Evolutionary conservation across 345 rosid species (phyloP).

Genomic region (Eucalyptus albens): DNA sequence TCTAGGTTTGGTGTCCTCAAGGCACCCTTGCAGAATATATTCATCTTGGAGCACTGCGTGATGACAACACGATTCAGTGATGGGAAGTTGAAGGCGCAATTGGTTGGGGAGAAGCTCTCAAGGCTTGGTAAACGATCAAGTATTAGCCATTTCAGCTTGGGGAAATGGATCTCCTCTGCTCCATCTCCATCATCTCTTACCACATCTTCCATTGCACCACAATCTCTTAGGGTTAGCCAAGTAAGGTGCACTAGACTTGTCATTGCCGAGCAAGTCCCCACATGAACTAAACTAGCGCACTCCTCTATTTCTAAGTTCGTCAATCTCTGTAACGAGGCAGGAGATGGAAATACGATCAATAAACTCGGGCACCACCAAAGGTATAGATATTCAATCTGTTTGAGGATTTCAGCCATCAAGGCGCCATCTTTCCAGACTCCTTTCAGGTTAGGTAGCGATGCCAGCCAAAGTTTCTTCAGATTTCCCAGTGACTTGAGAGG

Average conservation of each 20-base stretch:
- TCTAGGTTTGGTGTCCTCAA: neutral
- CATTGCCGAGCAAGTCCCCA: neutral
- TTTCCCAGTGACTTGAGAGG: too few species aligned
- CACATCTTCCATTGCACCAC: neutral
- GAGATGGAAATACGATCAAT: neutral
- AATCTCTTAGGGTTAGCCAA: fast-evolving
- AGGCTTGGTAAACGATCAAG: neutral
- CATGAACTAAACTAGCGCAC: neutral
- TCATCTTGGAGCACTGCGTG: neutral
- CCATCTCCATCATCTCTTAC: neutral
- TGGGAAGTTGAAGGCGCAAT: neutral
- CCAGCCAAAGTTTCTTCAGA: fast-evolving
- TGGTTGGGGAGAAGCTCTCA: neutral
- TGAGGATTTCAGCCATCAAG: neutral
- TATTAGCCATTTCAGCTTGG: fast-evolving
- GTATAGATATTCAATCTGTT: fast-evolving
- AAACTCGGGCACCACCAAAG: fast-evolving
- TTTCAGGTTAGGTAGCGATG: fast-evolving
- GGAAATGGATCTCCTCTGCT: neutral
- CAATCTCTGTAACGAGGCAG: neutral
- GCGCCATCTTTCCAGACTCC: neutral
- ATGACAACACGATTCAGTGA: fast-evolving
- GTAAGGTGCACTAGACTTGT: neutral
- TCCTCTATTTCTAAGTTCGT: fast-evolving
- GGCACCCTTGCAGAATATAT: neutral